Evolutionary conservation across 2,329 filamentous ascomycete species (phyloP), one percentile per base, ranked within the genome.

Genomic region (Colletotrichum liaoningense): DNA sequence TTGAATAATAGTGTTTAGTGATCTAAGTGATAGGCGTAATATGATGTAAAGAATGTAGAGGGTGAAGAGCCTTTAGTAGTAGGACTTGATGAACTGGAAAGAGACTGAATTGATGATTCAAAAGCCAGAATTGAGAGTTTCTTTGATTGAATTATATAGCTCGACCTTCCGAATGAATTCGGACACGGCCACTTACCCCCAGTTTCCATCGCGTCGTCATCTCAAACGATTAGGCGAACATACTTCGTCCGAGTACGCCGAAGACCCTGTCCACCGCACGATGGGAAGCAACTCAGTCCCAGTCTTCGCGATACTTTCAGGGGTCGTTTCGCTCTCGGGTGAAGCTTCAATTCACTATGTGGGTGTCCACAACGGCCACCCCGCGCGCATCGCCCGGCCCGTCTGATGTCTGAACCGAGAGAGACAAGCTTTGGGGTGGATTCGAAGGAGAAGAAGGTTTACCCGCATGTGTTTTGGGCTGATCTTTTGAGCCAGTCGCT

Each of bases 381-480:
- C 38, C 42, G 55, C 38, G 24, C 42, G 9, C 60, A 35, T 26
- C 49, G 26, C 49, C 67, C 22, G 38, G 22, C 54, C 55, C 60
- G 62, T 73, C 71, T 22, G 60, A 73, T 71, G 28, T 57, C n/a
- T 54, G 19, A 14, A n/a, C 26, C 14, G 33, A 24, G 7, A 60
- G 52, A 66, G 49, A 42, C 22, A 62, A 66, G 62, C 67, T 73
- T 73, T 46, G 12, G 26, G 5, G 26, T 55, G 35, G 28, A 60
- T 35, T n/a, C 19, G 24, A 49, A 46, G 3, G 19, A 46, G 46
- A 71, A 71, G 24, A 73, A 73, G 56, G 46, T 73, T 71, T 58
- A 59, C 67, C 56, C 60, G 60, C 35, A 38, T 5, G 57, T 60
- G 55, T 66, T 52, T 71, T 71, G 60, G 67, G 60, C 60, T 57